Base-by-base conservation (phyloP, 305 asterid species). In the Fraxinus latifolia region DNA sequence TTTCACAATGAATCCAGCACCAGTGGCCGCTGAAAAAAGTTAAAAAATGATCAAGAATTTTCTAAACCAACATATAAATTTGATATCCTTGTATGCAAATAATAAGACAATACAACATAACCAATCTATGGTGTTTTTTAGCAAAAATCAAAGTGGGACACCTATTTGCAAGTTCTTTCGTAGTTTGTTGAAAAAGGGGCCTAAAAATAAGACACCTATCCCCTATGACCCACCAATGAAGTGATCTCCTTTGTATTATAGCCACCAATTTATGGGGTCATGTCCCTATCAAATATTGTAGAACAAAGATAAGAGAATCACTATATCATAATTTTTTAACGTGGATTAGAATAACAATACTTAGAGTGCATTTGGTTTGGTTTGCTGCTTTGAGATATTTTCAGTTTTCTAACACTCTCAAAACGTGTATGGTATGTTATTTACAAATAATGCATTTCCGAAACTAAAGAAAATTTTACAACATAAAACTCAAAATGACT, bases 1-100 rank as follows among this genome's bases (percentile, higher is more conserved):
- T 83, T 90, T 87, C 5, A 97, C 98, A 15, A 96, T 92, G 88
- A 96, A 94, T 75, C 99, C 99, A 7, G 94, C 90, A 0, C 99
- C 99, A 3, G 98, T 89, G 11, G 99, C 98, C 50, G 99, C 99
- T 96, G 39, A 17, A 78, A 81, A 76, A 33, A 19, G 72, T n/a
- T 3, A 77, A 33, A 25, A 77, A 60, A 3, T 50, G 7, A 19
- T 50, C 60, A 50, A 50, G 5, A 50, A 50, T n/a, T 50, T 50
- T 15, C 19, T 7, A 3, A 15, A 14, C 3, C 42, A 6, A 36
- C 39, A 34, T 34, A 5, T 34, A 34, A 5, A 34, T 34, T 5
- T 34, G 39, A 34, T 34, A 34, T 34, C 62, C 29, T 39, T 5
- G 31, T 12, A 25, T 75, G 3, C 60, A 15, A 1, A 58, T 34